Conservation (phyloP, 495 filamentous ascomycete genomes). For the Delitschia confertaspora region DNA sequence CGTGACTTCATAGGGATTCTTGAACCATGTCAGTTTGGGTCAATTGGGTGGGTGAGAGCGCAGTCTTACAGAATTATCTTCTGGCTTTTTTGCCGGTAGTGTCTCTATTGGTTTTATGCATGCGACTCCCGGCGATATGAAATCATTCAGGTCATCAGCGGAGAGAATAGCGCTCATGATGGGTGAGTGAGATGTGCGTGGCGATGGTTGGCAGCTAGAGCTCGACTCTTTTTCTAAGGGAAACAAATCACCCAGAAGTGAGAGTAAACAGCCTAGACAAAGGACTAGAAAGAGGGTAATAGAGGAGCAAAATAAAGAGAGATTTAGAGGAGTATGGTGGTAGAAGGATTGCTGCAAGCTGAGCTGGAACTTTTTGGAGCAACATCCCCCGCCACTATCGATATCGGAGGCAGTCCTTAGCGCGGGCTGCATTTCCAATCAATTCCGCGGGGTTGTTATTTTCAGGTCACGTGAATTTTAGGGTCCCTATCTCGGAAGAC, state of each 20-base stretch:
- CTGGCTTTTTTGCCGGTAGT: slow-evolving; percentile 50
- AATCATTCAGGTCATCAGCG: slow-evolving; percentile 94
- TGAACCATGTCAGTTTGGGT: slow-evolving; percentile 20
- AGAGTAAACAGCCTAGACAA: no score
- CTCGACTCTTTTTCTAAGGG: not conserved
- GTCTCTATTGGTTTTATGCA: slow-evolving; percentile 97
- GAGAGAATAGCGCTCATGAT: slow-evolving; percentile 92
- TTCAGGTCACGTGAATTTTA: slow-evolving; percentile 7
- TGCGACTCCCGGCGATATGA: slow-evolving; percentile 92
- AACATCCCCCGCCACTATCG: slow-evolving; percentile 2
- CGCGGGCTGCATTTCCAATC: slow-evolving; percentile 12
- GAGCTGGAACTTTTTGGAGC: not conserved
- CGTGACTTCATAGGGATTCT: slow-evolving; percentile 77
- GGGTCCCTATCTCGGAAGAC: no score
- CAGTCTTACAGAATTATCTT: slow-evolving; percentile 20
- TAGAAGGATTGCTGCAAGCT: no score
- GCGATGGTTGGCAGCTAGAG: not conserved
- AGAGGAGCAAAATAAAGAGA: slow-evolving; percentile 1
- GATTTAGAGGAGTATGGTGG: no score
- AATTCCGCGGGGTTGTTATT: slow-evolving; percentile 15
- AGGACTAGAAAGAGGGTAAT: not conserved
- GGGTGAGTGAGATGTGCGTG: slow-evolving; percentile 1
- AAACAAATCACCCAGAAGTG: not conserved
- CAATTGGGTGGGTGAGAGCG: slow-evolving; percentile 15
- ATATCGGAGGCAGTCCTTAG: no score